Base-by-base conservation (phyloP, 805 yeast species). In the Suhomyces faveliae region DNA sequence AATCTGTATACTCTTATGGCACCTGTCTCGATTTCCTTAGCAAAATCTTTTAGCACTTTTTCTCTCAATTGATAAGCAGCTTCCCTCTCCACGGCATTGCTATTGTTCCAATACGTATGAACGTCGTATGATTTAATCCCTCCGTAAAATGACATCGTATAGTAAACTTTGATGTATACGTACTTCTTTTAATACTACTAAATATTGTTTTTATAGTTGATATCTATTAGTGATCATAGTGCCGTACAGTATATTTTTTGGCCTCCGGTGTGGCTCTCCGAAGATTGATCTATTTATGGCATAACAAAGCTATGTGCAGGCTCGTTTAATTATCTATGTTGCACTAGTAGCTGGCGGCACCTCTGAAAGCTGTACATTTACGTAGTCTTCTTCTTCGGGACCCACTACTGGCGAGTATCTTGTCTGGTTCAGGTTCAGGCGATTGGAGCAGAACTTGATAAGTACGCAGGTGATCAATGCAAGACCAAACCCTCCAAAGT, bases 21-120 rank as follows among this genome's bases (percentile, higher is more conserved):
- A 1, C 79, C 80, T 1, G 59, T 50, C 22, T 59, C 71, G 23
- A 76, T 61, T 44, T 78, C 81, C 12, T 58, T 42, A 5, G 73
- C 68, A 52, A 80, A 76, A 42, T 74, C 77, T 43, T 58, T 45
- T 24, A 62, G 57, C 3, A 80, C 68, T 45, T 67, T 61, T 22
- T 68, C 71, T 46, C 76, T 64, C 47, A 80, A 63, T 2, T 60
- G 60, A 15, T 48, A 51, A 1, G 79, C 78, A 21, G 58, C 58
- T 24, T 62, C 50, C 15, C 62, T 55, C 48, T 78, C 74, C 7
- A 50, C 57, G 3, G 64, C 58, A 47, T 62, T 62, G 51, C 61
- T 62, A 43, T 64, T 60, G 53, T 68, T 63, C 72, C 74, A 79
- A 59, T 80, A 81, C 1, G 83, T 74, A 60, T 81, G 85, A 55